Conservation (phyloP, 2,329 filamentous ascomycete genomes). For the Dactylonectria estremocensis region DNA sequence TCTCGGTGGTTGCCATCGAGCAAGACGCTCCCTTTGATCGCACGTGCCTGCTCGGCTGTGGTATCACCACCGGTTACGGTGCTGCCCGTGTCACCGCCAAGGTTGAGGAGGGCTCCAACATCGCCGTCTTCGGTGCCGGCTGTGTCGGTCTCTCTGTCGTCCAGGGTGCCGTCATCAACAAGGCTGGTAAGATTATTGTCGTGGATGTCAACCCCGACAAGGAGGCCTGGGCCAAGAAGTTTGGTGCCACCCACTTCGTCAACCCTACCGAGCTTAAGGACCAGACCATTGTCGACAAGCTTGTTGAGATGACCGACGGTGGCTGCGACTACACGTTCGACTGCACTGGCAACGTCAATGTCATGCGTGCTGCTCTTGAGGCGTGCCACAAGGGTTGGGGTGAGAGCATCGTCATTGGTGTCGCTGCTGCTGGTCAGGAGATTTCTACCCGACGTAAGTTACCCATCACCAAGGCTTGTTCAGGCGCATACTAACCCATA, state of each 20-base stretch:
- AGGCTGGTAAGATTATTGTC: slow-evolving; percentile 83
- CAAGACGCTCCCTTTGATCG: slow-evolving; percentile 94
- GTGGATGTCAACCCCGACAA: slow-evolving; percentile 87
- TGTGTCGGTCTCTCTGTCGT: slow-evolving; percentile 97
- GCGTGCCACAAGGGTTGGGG: slow-evolving; percentile 99
- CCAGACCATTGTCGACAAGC: slow-evolving; percentile 90
- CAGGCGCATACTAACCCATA: slow-evolving; percentile 45
- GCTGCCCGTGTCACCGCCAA: slow-evolving; percentile 94
- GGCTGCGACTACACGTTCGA: slow-evolving; percentile 99
- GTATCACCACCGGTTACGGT: slow-evolving; percentile 98
- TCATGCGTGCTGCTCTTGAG: slow-evolving; percentile 96
- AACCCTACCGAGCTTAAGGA: slow-evolving; percentile 87
- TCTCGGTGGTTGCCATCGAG: slow-evolving; percentile 96
- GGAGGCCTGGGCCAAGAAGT: slow-evolving; percentile 93
- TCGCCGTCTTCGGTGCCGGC: slow-evolving; percentile 95
- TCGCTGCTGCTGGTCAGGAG: slow-evolving; percentile 96
- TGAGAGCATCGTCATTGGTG: slow-evolving; percentile 97
- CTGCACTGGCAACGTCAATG: slow-evolving; percentile 96
- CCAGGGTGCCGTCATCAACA: slow-evolving; percentile 90
- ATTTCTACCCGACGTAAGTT: slow-evolving; percentile 91
- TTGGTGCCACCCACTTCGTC: slow-evolving; percentile 96
- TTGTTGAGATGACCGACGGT: slow-evolving; percentile 98
- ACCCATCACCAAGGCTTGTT: background rate
- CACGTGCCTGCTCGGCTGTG: slow-evolving; percentile 95
- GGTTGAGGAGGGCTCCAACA: slow-evolving; percentile 89